Evolutionary conservation across 2,329 filamentous ascomycete species (phyloP).

Genomic region (Lachnellula subtilissima): DNA sequence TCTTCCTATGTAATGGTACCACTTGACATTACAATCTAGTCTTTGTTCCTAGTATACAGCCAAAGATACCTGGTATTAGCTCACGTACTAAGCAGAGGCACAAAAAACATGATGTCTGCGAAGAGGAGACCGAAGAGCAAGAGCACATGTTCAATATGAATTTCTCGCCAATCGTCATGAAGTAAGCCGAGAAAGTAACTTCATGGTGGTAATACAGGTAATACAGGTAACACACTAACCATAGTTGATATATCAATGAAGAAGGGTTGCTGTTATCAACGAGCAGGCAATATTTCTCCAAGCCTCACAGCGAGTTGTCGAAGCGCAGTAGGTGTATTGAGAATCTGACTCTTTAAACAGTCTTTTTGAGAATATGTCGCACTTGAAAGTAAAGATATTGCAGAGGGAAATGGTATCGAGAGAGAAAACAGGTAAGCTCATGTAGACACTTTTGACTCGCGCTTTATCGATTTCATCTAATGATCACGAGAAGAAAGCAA

Average conservation of each 20-base stretch:
- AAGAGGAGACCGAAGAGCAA: constrained; percentile 15
- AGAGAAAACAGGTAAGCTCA: background rate
- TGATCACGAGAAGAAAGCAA: too few species aligned
- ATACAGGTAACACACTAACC: constrained; percentile 31
- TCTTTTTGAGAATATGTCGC: background rate
- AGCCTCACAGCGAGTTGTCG: background rate
- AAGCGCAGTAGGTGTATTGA: background rate
- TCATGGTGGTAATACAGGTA: constrained; percentile 37
- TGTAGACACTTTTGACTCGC: too few species aligned
- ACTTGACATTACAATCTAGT: background rate
- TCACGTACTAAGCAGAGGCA: constrained; percentile 3
- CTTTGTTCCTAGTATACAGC: background rate
- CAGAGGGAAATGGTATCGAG: background rate
- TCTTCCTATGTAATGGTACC: background rate
- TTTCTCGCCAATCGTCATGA: constrained; percentile 41
- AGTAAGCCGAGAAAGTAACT: constrained; percentile 40
- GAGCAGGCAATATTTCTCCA: background rate
- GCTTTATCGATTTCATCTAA: too few species aligned
- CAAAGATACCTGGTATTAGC: constrained; percentile 3
- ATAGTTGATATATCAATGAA: constrained; percentile 2
- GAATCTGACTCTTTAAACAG: background rate
- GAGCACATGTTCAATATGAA: constrained; percentile 37
- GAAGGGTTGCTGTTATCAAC: background rate
- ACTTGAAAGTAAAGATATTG: background rate
- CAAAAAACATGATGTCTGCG: constrained; percentile 4